Evolutionary conservation across 768 basidiomycete species (phyloP).

Genomic region (Pleurotus ostreatus): DNA sequence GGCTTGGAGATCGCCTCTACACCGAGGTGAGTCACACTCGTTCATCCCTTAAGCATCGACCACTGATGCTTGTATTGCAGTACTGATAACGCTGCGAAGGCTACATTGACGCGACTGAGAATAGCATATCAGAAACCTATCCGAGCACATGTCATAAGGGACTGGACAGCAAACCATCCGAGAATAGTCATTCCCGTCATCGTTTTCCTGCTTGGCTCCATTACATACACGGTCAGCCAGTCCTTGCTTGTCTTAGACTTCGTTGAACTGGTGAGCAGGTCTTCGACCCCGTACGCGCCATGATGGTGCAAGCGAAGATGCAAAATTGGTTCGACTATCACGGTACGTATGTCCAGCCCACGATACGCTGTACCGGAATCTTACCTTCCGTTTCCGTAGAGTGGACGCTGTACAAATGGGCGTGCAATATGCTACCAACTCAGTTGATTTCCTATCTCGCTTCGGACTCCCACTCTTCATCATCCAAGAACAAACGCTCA

Average conservation of each 20-base stretch:
- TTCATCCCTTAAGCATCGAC: neutral
- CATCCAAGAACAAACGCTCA: slow-evolving; percentile 6
- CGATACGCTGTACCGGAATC: neutral
- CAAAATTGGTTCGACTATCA: slow-evolving; percentile 81
- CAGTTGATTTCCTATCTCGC: slow-evolving; percentile 19
- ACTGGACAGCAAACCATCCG: slow-evolving; percentile 87
- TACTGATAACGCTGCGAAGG: slow-evolving; percentile 11
- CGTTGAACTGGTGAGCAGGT: slow-evolving; percentile 41
- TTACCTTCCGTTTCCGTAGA: slow-evolving; percentile 34
- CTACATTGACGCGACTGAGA: slow-evolving; percentile 44
- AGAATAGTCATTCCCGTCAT: slow-evolving; percentile 76
- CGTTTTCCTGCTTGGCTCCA: slow-evolving; percentile 82
- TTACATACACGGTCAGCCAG: slow-evolving; percentile 77
- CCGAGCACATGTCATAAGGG: slow-evolving; percentile 62
- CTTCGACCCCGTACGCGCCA: slow-evolving; percentile 86
- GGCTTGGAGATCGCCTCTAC: slow-evolving; percentile 39
- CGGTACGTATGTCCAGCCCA: slow-evolving; percentile 34
- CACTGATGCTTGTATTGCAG: slow-evolving; percentile 1
- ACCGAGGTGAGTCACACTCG: slow-evolving; percentile 8
- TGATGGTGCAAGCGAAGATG: slow-evolving; percentile 81
- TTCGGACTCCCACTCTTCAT: slow-evolving; percentile 17
- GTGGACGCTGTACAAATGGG: slow-evolving; percentile 73
- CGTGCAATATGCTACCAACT: slow-evolving; percentile 42
- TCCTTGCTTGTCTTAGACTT: neutral
- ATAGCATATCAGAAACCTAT: slow-evolving; percentile 60